Percentiles rank a stretch among this genome's conserved stretches.
Evolutionary conservation across 306 rosid genomes (phyloP).

Genomic region (Castanea crenata): DNA sequence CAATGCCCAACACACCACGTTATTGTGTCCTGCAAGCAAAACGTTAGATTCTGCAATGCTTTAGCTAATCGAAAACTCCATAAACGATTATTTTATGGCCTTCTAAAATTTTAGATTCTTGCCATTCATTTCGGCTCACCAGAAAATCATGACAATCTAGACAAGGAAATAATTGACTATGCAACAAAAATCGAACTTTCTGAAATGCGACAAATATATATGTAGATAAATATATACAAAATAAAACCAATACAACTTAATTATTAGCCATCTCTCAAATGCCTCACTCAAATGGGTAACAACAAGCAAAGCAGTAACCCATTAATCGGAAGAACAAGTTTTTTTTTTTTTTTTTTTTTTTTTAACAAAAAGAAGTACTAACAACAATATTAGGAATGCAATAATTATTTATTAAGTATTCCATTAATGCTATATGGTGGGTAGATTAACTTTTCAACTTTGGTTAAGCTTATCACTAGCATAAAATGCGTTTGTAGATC

Average conservation of each 20-base stretch:
- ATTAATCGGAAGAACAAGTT: no score
- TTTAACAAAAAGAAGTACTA: no score
- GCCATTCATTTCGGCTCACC: neutral
- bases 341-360: no score
- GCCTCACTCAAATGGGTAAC: neutral
- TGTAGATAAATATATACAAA: neutral
- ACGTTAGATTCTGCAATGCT: slow-evolving; percentile 8
- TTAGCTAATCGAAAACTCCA: neutral
- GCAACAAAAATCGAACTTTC: neutral
- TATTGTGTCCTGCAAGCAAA: slow-evolving; percentile 43
- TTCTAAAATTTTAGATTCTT: neutral
- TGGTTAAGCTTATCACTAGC: no score
- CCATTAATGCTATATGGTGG: no score
- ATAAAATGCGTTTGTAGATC: no score
- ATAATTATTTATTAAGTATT: no score
- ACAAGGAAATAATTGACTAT: neutral
- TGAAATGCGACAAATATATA: neutral
- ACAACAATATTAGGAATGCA: no score
- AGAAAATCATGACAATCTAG: neutral
- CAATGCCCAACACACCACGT: slow-evolving; percentile 32
- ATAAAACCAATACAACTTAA: neutral
- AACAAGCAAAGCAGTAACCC: neutral
- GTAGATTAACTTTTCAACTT: no score
- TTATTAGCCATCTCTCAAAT: neutral
- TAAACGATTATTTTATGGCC: neutral